Base-by-base conservation (phyloP, 257 asterid genomes). In the Scutellaria minor region DNA sequence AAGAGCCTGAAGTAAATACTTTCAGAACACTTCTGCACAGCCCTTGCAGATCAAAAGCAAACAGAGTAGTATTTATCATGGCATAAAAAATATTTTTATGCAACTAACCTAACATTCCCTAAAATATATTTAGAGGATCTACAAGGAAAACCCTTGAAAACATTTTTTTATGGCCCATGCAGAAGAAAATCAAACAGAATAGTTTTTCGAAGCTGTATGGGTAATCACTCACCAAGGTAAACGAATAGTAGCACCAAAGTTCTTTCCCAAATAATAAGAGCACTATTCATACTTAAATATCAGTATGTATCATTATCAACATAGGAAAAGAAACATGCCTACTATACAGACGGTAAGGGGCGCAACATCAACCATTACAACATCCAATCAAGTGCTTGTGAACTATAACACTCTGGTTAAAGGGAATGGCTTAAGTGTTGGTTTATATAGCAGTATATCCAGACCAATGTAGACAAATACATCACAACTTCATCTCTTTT, bases 391-490 rank as follows among this genome's bases (percentile, higher is more conserved):
- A 31, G 37, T 31, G 35, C 35, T 27, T 27, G 35, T 27, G 35
- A 27, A n/a, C 31, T 39, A 39, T 12, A 24, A 12, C 22, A 11
- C 66, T 42, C 66, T 18, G 22, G 31, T 11, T 13, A 35, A 44
- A 70, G 31, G 18, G 40, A 46, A 70, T 57, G 39, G 3, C 42
- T 35, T 18, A 51, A 52, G 39, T 67, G 37, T 11, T 67, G 24
- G 50, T 51, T 51, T 24, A 55, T 55, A 27, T 39, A 6, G 50
- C 50, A 18, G 27, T 6, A 3, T 48, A 35, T 35, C 20, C 48
- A 60, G 39, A 18, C 54, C n/a, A 63, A 12, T 11, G 20, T 40
- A 13, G 64, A 53, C 27, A 54, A 64, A 27, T 24, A 40, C 42
- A 53, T 12, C 15, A 46, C 44, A 54, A 24, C 15, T 27, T 53